A percentile compares a stretch with the other conserved stretches of the same genome.
Conservation (phyloP, 257 asterid genomes). For the Eustoma russellianum region DNA sequence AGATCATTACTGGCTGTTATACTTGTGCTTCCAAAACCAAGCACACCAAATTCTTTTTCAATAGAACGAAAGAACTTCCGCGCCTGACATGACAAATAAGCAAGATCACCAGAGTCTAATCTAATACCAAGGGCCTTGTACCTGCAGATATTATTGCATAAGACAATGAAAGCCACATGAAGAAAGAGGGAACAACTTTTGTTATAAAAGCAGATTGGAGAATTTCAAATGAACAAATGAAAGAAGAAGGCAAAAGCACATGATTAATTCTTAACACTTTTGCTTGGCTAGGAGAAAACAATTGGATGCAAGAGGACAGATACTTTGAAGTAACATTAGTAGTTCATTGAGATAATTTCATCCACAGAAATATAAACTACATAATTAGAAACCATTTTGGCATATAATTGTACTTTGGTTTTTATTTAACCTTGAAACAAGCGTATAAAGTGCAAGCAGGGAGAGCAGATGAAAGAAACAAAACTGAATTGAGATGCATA, state of each 20-base stretch:
- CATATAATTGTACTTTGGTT: no score
- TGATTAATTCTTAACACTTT: not conserved
- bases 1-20: slow-evolving; percentile 97
- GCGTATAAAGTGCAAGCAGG: no score
- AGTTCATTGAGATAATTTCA: no score
- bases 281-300: not conserved
- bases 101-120: slow-evolving; percentile 98
- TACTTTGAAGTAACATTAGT: no score
- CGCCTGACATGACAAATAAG: slow-evolving; percentile 74
- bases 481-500: no score
- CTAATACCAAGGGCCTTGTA: slow-evolving; percentile 83
- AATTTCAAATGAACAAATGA: no score
- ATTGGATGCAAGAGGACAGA: not conserved
- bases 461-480: no score
- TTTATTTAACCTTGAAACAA: no score
- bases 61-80: slow-evolving; percentile 57
- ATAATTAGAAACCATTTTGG: no score
- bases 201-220: not conserved
- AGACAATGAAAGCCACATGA: slow-evolving; percentile 8
- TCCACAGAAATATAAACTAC: no score
- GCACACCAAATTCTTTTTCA: slow-evolving; percentile 67
- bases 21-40: slow-evolving; percentile 55
- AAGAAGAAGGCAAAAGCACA: not conserved
- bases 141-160: slow-evolving; percentile 33
- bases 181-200: not conserved